phyloP scores from a whole-genome alignment of 768 basidiomycete genomes.

The Tulasnella sp. region DNA sequence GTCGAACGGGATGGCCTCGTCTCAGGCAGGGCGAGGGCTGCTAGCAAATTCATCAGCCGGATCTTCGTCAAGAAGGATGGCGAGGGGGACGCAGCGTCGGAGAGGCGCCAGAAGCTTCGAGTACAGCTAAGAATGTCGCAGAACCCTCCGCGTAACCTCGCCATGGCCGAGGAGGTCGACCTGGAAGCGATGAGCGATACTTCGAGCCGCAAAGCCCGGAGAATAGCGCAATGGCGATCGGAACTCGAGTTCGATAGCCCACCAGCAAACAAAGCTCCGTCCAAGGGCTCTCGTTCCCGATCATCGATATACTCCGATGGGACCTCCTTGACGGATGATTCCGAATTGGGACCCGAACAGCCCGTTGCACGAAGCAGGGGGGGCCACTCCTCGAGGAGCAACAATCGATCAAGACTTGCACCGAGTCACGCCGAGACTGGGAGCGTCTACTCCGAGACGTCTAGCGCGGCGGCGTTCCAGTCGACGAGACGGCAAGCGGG shows the following conservation, averaged over 20 bases:
- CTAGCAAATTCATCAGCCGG: conserved; percentile 5
- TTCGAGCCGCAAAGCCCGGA: not conserved
- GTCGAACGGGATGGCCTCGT: conserved; percentile 12
- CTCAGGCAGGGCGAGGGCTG: not conserved
- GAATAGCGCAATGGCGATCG: conserved; percentile 18
- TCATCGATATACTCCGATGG: conserved; percentile 4
- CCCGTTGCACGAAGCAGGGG: not conserved
- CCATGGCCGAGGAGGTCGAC: conserved; percentile 8
- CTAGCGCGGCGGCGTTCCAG: not conserved
- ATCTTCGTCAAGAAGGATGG: not conserved
- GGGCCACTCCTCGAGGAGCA: not conserved
- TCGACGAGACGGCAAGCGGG: not conserved
- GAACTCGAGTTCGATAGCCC: conserved; percentile 8
- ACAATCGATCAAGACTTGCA: not conserved
- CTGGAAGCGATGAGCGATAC: conserved; percentile 11
- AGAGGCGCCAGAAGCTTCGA: conserved; percentile 17
- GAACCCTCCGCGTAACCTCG: not conserved
- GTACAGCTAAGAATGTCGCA: conserved; percentile 13
- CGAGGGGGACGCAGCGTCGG: not conserved
- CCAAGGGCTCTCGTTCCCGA: not conserved
- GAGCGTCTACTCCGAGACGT: conserved; percentile 15
- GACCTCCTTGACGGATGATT: conserved; percentile 1
- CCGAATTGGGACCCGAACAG: not conserved
- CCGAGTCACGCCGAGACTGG: conserved; percentile 15
- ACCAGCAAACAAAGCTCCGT: not conserved